Evolutionary conservation across 2,329 filamentous ascomycete species (phyloP), one percentile per base, ranked within the genome.

Genomic region (Claviceps monticola): DNA sequence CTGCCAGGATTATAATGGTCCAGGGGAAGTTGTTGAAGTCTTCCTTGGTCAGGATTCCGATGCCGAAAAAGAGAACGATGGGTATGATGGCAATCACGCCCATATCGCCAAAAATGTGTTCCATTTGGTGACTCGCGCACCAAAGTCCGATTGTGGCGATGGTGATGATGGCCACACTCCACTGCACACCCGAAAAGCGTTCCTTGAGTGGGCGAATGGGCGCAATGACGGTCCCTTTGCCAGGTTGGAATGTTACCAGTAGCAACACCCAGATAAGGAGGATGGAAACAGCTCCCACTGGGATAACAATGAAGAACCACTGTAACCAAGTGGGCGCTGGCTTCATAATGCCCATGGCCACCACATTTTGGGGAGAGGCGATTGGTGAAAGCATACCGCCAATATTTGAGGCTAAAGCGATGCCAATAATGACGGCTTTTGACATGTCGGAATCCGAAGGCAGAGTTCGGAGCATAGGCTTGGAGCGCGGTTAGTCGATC

Each of bases 11-110:
- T 68, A 98, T 96, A 68, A 98, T 98, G 19, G 94, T 98, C 93
- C 93, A 98, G 41, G 96, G 84, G 68, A 98, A 98, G 68, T 98
- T 98, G 74, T 98, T 98, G 66, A 98, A 98, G 70, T 98, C 93
- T 69, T 97, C 93, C 70, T 97, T 98, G 48, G 90, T 97, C 36
- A 98, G 75, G 58, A 97, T 91, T 11, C 93, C 93, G 2, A 89
- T 90, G 51, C 93, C 93, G 61, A 98, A 98, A 76, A 98, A 98
- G 43, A 96, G 75, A 3, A 95, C 86, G 49, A 98, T 84, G 5
- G 93, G 93, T 55, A 98, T 88, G 63, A 98, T 95, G 53, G 93
- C 94, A 43, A 98, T 86, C 50, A 98, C 90, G 50, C 93, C 93
- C 93, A 98, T 98, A 64, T 98, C 91, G 51, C 93, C 93, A 62